Conservation (phyloP, 805 yeast genomes). For the Saccharomycopsis sp. region DNA sequence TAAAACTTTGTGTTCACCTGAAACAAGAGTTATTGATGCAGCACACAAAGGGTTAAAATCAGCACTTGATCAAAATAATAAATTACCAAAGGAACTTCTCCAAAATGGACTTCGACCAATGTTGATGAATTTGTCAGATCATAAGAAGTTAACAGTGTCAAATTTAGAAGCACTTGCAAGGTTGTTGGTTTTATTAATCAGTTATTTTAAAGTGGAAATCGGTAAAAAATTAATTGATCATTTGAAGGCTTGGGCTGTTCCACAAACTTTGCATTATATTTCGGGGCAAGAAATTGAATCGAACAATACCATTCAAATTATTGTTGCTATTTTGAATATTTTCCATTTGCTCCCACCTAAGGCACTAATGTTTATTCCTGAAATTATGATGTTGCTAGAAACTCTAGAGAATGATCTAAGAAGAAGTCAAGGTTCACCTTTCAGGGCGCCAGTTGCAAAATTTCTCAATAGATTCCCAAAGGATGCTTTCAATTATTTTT, state of each 20-base stretch:
- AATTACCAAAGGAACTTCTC: slow-evolving; percentile 86
- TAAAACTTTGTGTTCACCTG: slow-evolving; percentile 80
- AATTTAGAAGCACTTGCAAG: slow-evolving; percentile 90
- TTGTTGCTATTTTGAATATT: slow-evolving; percentile 82
- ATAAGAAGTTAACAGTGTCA: slow-evolving; percentile 77
- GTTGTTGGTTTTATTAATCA: slow-evolving; percentile 74
- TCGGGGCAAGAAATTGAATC: slow-evolving; percentile 76
- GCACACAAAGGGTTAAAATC: slow-evolving; percentile 83
- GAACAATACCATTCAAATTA: slow-evolving; percentile 77
- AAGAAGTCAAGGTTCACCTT: slow-evolving; percentile 80
- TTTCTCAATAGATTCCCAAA: slow-evolving; percentile 77
- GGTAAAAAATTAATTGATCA: slow-evolving; percentile 92
- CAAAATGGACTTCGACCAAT: slow-evolving; percentile 95
- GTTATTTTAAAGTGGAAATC: slow-evolving; percentile 95
- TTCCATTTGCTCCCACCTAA: slow-evolving; percentile 89
- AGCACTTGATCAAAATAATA: slow-evolving; percentile 77
- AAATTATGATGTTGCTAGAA: slow-evolving; percentile 66
- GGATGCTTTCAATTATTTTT: slow-evolving; percentile 65
- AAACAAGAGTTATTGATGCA: slow-evolving; percentile 83
- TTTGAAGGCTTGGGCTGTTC: slow-evolving; percentile 92
- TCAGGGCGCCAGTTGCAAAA: slow-evolving; percentile 81
- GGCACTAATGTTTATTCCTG: slow-evolving; percentile 87
- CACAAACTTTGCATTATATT: slow-evolving; percentile 62
- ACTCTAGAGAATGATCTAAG: slow-evolving; percentile 77
- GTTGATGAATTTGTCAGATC: slow-evolving; percentile 91